Percentiles rank a stretch among this genome's conserved stretches.
Evolutionary conservation across 306 rosid genomes (phyloP).

Genomic region (Acacia crassicarpa): DNA sequence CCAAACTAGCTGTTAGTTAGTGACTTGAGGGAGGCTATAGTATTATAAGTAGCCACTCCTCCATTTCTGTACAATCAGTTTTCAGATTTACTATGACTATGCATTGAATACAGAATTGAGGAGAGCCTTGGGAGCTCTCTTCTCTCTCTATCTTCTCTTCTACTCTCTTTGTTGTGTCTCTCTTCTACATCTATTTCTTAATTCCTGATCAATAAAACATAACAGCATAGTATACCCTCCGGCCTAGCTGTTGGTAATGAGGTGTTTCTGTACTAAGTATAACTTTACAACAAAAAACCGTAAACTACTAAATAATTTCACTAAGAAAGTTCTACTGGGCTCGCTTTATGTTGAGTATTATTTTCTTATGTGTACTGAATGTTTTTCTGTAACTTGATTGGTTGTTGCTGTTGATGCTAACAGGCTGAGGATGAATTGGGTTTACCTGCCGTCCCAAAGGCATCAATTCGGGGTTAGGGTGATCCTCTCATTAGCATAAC

Average conservation of each 20-base stretch:
- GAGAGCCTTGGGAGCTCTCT: too few relatives aligned
- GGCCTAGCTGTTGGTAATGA: neutral
- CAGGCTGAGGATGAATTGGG: conserved; percentile 89
- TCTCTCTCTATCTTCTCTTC: too few relatives aligned
- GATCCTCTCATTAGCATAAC: conserved; percentile 5
- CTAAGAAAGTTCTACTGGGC: neutral
- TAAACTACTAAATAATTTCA: neutral
- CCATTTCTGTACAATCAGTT: too few relatives aligned
- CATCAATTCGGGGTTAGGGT: conserved; percentile 70
- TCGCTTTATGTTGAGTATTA: neutral
- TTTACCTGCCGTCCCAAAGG: conserved; percentile 90
- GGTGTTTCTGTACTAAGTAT: neutral
- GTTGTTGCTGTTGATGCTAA: conserved; percentile 24
- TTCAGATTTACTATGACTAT: too few relatives aligned
- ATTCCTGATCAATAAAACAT: too few relatives aligned
- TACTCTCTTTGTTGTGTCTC: too few relatives aligned
- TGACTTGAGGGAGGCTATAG: too few relatives aligned
- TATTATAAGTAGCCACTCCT: too few relatives aligned
- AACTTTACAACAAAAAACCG: neutral
- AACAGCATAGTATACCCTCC: neutral
- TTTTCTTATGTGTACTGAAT: neutral
- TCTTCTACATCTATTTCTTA: too few relatives aligned
- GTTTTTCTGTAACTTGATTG: conserved; percentile 20
- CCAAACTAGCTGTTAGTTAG: too few relatives aligned
- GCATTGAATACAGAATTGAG: too few relatives aligned